Evolutionary conservation across 345 rosid species (phyloP), one percentile per base, ranked within the genome.

Genomic region (Limnanthes douglasii): DNA sequence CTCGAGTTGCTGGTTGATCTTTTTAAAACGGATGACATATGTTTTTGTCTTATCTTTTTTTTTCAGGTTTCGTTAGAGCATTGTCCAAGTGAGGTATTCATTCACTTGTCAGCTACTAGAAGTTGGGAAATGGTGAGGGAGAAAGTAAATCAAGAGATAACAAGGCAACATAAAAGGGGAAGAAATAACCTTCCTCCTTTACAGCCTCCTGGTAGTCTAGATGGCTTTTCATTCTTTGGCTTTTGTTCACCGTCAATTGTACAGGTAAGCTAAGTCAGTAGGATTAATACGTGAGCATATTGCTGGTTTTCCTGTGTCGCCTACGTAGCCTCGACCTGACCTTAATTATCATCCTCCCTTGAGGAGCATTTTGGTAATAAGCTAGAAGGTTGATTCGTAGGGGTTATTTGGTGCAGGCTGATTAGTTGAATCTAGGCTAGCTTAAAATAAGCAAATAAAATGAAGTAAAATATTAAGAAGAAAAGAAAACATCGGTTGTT

Each of bases 111-210:
- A 1, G 85, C 94, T 6, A 50, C 73, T 44, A 75, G 72, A 64
- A 77, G 99, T 61, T 92, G 99, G 99, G 99, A 92, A 69, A 67
- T 92, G 94, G 99, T 92, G 53, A 69, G 78, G 58, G 96, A 92
- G 14, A 66, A 86, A 68, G 80, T 78, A 34, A 92, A 92, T 57
- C 83, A 68, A 50, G 99, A 92, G 75, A 92, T 92, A 50, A 40
- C 67, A 11, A 92, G 64, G 68, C 88, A 73, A 13, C 94, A 85
- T 60, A 81, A 66, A 58, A 38, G 68, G 31, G 99, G 96, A 25
- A 78, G 46, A 56, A 52, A 25, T 33, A 72, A 73, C 56, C 93
- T 92, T 48, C 83, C 88, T 35, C 96, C 94, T 38, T 48, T 92
- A 49, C 96, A 81, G 56, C 99, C 99, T 38, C 76, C 96, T 21